A percentile compares a stretch with the other conserved stretches of the same genome.
These are phyloP conservation scores for Prunus salicina DNA, from an alignment of 306 rosid genomes.

Conservation along the genomic window DNA sequence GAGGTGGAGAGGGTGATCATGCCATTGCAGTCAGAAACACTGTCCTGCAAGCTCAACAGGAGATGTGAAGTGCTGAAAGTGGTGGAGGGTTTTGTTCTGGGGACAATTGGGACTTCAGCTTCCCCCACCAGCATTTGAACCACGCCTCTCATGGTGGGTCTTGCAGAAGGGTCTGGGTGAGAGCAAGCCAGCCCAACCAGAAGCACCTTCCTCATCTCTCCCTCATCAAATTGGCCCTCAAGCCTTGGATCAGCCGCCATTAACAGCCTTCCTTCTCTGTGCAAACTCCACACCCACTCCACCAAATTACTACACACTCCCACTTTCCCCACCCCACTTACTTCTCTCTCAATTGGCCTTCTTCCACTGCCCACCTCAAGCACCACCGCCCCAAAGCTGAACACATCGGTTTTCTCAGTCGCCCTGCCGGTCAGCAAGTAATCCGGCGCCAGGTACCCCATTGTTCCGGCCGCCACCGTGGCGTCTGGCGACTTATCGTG, in stretches of 20 bases:
- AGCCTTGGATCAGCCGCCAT: slow-evolving; percentile 67
- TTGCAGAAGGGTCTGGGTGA: slow-evolving; percentile 65
- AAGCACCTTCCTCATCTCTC: slow-evolving; percentile 64
- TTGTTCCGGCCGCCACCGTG: slow-evolving; percentile 95
- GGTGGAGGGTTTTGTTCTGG: slow-evolving; percentile 63
- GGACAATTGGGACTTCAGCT: slow-evolving; percentile 79
- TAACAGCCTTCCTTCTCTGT: slow-evolving; percentile 65
- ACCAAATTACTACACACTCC: slow-evolving; percentile 71
- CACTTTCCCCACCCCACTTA: slow-evolving; percentile 40
- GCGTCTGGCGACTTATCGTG: slow-evolving; percentile 96
- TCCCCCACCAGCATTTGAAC: slow-evolving; percentile 91
- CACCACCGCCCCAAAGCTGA: slow-evolving; percentile 91
- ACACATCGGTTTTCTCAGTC: slow-evolving; percentile 87
- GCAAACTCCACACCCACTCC: slow-evolving; percentile 96
- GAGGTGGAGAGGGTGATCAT: slow-evolving; percentile 71
- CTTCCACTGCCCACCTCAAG: slow-evolving; percentile 93
- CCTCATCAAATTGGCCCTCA: slow-evolving; percentile 56
- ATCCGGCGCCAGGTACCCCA: slow-evolving; percentile 98
- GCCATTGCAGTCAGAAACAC: slow-evolving; percentile 84
- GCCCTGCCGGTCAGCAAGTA: slow-evolving; percentile 88
- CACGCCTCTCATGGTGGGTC: slow-evolving; percentile 85
- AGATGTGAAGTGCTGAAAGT: slow-evolving; percentile 74
- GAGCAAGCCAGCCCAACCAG: slow-evolving; percentile 84
- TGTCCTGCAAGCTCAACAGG: slow-evolving; percentile 71
- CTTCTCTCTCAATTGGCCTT: slow-evolving; percentile 84